Percentiles rank a stretch among this genome's conserved stretches.
These are phyloP conservation scores for Gossypium sturtianum DNA, from an alignment of 345 rosid species.

Conservation along the genomic window DNA sequence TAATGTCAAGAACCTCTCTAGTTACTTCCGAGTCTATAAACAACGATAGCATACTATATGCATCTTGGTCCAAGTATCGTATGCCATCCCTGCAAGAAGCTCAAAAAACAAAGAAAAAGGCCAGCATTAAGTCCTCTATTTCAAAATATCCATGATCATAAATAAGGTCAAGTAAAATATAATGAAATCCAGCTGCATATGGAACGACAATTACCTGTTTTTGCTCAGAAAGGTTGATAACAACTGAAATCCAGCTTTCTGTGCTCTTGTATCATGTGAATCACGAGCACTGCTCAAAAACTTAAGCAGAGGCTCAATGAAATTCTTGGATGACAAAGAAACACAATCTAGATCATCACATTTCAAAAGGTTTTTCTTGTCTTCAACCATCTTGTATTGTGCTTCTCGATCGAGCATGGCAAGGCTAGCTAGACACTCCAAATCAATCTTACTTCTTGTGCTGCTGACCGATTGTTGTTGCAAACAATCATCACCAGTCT, in stretches of 20 bases:
- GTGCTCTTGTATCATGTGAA: constrained; percentile 36
- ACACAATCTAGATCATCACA: constrained; percentile 25
- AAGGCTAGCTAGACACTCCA: constrained; percentile 39
- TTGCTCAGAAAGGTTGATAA: constrained; percentile 37
- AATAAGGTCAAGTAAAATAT: background rate
- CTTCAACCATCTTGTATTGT: constrained; percentile 51
- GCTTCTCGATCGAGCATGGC: constrained; percentile 44
- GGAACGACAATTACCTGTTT: constrained; percentile 35
- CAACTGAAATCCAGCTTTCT: constrained; percentile 45
- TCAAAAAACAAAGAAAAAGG: constrained; percentile 8
- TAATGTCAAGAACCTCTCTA: constrained; percentile 47
- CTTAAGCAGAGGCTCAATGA: constrained; percentile 45
- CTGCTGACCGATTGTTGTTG: constrained; percentile 20
- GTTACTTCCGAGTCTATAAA: constrained; percentile 53
- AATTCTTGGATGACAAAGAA: constrained; percentile 38
- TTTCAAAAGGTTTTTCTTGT: constrained; percentile 34
- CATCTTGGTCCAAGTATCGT: constrained; percentile 40
- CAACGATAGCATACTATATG: constrained; percentile 35
- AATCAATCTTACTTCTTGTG: constrained; percentile 20
- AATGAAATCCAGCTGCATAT: background rate
- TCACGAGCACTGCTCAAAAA: constrained; percentile 52
- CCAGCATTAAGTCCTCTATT: background rate
- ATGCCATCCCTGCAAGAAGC: constrained; percentile 43
- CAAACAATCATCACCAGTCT: constrained; percentile 20
- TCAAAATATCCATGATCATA: background rate